Evolutionary conservation across 2,329 filamentous ascomycete genomes (phyloP), one percentile per base, ranked within the genome.

Genomic region (Furcasterigmium furcatum): DNA sequence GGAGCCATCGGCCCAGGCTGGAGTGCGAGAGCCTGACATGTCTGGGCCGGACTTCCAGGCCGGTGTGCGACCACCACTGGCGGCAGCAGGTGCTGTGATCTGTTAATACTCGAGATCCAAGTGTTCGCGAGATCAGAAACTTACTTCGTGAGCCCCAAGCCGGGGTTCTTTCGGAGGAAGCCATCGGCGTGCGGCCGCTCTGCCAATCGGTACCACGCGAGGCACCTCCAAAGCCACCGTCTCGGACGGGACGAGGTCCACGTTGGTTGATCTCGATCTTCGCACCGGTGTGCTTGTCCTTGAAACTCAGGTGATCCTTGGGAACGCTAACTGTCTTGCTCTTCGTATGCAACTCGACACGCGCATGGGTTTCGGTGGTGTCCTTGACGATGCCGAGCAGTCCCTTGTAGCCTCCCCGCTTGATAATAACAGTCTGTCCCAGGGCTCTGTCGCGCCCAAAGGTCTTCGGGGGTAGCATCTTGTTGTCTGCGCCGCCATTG

Each of bases 361-460:
- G 87, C 24, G 90, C 92, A 58, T 87, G 82, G 4, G 81, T 81
- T 56, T 95, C 91, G 7, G 89, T 95, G 1, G 92, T 87, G 61
- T 97, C 92, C 63, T 96, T 96, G 56, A 99, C 91, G 54, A 96
- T 95, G 56, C 94, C 94, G 35, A 97, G 74, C 36, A 96, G 76
- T 46, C 92, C 92, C 69, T 99, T 99, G 73, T 92, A 91, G 19
- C 87, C 84, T 22, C 94, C 94, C 61, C 86, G 90, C 46, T 85
- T 82, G 59, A 97, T 87, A 43, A 86, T 89, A 38, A 97, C 91
- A 1, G 91, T 96, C 70, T 96, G 92, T 36, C 91, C 91, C 52
- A 97, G 84, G 22, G 94, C 77, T 45, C 84, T 82, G 64, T 99
- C 94, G 32, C 91, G 82, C 19, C 87, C 83, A 57, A 90, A 90